phyloP scores from a whole-genome alignment of 371 early-diverging fungal genomes.

The Mucor irregularis region DNA sequence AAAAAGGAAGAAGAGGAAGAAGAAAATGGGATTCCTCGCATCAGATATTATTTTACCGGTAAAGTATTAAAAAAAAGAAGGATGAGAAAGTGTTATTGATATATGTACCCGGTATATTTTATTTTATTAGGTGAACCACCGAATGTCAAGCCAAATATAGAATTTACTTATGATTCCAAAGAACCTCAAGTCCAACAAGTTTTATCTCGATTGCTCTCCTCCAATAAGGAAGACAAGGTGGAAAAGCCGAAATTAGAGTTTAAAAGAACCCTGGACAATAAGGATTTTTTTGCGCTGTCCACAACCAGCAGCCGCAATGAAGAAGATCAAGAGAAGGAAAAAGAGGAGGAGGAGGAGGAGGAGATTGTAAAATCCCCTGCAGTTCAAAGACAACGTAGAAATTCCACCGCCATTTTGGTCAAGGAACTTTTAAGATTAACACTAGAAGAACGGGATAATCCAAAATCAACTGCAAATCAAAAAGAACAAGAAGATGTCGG shows the following conservation, averaged over 20 bases:
- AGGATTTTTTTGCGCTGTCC: constrained; percentile 39
- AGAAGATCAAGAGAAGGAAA: not conserved
- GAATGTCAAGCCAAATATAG: constrained; percentile 44
- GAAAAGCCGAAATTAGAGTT: constrained; percentile 32
- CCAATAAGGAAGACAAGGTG: not conserved
- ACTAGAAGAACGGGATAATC: constrained; percentile 2
- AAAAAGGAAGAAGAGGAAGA: not conserved
- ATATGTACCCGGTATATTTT: not conserved
- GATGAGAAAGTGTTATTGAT: not conserved
- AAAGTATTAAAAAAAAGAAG: constrained; percentile 1
- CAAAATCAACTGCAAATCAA: not conserved
- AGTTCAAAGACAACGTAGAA: not conserved
- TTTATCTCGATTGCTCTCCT: constrained; percentile 4
- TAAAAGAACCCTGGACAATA: constrained; percentile 34
- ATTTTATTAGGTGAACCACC: constrained; percentile 37
- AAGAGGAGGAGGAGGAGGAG: not conserved
- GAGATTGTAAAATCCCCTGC: constrained; percentile 1
- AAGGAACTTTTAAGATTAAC: constrained; percentile 19
- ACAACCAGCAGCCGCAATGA: not conserved
- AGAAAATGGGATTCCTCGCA: constrained; percentile 28
- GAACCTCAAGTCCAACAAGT: constrained; percentile 24
- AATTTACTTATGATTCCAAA: constrained; percentile 36
- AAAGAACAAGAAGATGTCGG: not conserved
- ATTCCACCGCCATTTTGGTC: constrained; percentile 17
- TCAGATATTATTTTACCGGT: constrained; percentile 61